Evolutionary conservation across 2,329 filamentous ascomycete genomes (phyloP), one percentile per base, ranked within the genome.

Genomic region (Hypomyces rosellus): DNA sequence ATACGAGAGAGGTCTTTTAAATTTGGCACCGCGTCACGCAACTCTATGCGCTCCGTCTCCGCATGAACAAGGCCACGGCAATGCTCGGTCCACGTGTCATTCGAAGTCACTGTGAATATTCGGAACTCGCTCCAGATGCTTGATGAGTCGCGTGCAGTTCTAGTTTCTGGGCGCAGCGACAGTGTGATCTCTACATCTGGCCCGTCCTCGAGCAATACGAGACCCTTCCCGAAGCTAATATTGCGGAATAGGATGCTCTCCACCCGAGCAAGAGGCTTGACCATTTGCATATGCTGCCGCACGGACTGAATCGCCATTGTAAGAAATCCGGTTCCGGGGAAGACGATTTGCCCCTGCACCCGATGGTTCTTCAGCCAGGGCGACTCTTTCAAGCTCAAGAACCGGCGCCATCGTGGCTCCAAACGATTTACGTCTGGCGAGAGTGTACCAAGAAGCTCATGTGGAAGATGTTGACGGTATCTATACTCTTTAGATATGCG

Each of bases 331-430:
- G 50, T 70, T 63, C 2, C 63, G 0, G 72, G 71, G 46, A 70
- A 71, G 1, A 74, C 57, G 36, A 65, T 59, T 5, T 65, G 0
- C 55, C 56, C 15, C 61, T 57, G 65, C 6, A 30, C 25, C 6
- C 9, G 25, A 11, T 30, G 25, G 6, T 11, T 30, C 25, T 6
- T 30, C 9, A 30, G 25, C 25, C 25, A 30, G 9, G 25, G 25
- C 25, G 25, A 30, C 25, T 30, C 25, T 8, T 30, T 30, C 6
- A 30, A 11, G 25, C 25, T 30, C 25, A 48, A 59, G 11, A 50
- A 48, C n/a, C 50, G 42, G 4, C 55, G 36, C 58, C 58, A 60
- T 4, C 46, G 46, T 0, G 57, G 55, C 37, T 54, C 45, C 11
- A 52, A 30, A 13, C 44, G 51, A 46, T 56, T 55, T 44, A 42